Percentiles rank a stretch among this genome's conserved stretches.
Evolutionary conservation across 75 land plant genomes (phyloP).

Genomic region (Selaginella moellendorffii): DNA sequence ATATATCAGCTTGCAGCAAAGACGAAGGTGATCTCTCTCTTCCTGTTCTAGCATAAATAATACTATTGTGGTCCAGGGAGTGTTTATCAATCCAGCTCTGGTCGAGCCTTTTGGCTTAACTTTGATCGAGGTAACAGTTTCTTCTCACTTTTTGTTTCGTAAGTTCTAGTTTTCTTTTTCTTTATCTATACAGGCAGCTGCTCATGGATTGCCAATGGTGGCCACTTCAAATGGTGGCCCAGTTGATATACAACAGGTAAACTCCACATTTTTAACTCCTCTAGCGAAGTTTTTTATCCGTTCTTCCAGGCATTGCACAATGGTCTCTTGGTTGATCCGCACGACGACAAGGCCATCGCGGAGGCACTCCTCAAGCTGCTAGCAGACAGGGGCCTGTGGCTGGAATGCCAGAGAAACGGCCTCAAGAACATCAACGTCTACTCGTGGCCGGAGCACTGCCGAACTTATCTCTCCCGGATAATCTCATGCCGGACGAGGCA

Average conservation of each 20-base stretch:
- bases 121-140: conserved; percentile 51
- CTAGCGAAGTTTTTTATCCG: background rate
- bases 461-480: background rate
- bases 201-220: conserved; percentile 81
- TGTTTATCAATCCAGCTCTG: conserved; percentile 78
- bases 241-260: conserved; percentile 69
- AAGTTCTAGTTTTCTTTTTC: background rate
- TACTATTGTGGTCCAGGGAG: conserved; percentile 36
- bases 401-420: background rate
- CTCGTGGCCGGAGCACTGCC: background rate
- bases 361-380: background rate
- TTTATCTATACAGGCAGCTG: conserved; percentile 44
- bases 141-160: background rate
- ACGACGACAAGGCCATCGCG: background rate
- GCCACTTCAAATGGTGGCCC: conserved; percentile 87
- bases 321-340: background rate
- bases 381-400: background rate
- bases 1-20: conserved; percentile 80
- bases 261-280: no score
- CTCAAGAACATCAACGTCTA: background rate
- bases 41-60: background rate
- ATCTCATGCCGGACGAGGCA: background rate
- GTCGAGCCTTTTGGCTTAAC: conserved; percentile 89
- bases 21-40: conserved; percentile 39
- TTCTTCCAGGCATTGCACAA: background rate